Evolutionary conservation across 768 basidiomycete species (phyloP).

Genomic region (Lactifluus hygrophoroides): DNA sequence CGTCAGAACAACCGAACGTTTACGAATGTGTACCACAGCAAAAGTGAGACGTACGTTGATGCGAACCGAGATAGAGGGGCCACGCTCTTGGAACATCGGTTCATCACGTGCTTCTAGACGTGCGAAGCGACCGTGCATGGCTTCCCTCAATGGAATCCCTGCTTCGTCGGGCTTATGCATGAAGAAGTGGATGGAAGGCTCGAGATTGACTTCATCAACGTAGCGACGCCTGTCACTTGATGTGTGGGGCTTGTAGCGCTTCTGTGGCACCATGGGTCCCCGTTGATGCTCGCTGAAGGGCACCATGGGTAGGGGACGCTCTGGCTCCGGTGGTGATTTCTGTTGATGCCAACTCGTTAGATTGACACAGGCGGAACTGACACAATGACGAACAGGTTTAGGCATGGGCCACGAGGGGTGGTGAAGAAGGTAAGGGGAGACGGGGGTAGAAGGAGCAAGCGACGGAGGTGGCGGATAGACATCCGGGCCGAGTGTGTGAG

Average conservation of each 20-base stretch:
- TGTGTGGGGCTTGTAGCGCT: slow-evolving; percentile 68
- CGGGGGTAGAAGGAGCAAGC: background rate
- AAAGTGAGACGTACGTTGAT: slow-evolving; percentile 44
- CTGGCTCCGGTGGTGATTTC: slow-evolving; percentile 9
- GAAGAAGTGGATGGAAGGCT: slow-evolving; percentile 56
- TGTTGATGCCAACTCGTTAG: background rate
- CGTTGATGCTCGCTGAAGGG: slow-evolving; percentile 25
- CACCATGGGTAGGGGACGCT: slow-evolving; percentile 12
- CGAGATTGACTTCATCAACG: slow-evolving; percentile 59
- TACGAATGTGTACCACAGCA: slow-evolving; percentile 8
- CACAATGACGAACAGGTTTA: background rate
- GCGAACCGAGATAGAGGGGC: slow-evolving; percentile 73
- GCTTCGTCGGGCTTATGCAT: slow-evolving; percentile 43
- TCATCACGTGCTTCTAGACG: slow-evolving; percentile 51
- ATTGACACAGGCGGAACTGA: background rate
- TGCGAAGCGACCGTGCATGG: slow-evolving; percentile 49
- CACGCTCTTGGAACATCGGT: slow-evolving; percentile 60
- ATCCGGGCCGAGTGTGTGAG: background rate
- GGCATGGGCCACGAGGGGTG: background rate
- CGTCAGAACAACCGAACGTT: slow-evolving; percentile 7
- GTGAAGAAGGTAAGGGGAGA: slow-evolving; percentile 6
- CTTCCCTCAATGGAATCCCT: slow-evolving; percentile 58
- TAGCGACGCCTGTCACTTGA: slow-evolving; percentile 70
- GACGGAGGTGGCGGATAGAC: too few relatives aligned
- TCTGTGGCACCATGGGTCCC: slow-evolving; percentile 47